Conservation (phyloP, 495 filamentous ascomycete species). For the Barbatosphaeria neglecta region DNA sequence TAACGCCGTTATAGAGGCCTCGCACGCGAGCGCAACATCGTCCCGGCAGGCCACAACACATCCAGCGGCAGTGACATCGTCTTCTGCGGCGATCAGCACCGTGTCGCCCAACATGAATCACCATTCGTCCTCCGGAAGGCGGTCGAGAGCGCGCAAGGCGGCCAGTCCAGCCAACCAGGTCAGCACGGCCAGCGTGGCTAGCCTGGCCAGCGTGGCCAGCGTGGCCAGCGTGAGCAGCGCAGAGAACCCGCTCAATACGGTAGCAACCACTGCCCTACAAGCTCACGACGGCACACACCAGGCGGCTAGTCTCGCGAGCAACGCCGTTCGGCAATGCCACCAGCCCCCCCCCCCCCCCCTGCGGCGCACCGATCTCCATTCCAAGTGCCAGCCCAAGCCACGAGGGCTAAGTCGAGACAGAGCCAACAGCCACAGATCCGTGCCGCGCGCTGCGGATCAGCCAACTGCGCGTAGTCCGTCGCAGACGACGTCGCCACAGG, state of each 20-base stretch:
- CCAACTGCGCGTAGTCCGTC: background rate
- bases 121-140: background rate
- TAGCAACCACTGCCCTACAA: background rate
- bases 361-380: background rate
- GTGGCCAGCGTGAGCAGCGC: background rate
- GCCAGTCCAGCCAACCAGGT: background rate
- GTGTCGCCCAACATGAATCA: background rate
- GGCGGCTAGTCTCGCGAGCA: background rate
- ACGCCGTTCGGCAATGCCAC: background rate
- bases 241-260: too few species aligned
- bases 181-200: background rate
- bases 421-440: background rate
- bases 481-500: slow-evolving; percentile 4
- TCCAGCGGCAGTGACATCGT: background rate
- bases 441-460: background rate
- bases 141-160: background rate
- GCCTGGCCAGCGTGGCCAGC: background rate
- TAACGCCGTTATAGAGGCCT: background rate
- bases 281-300: background rate
- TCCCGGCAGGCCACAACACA: background rate
- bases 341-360: background rate
- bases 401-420: background rate
- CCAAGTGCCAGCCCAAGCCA: background rate
- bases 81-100: background rate
- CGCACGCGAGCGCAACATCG: background rate